phyloP scores from a whole-genome alignment of 345 rosid species.

The Citrus sinensis region DVS_A1.0 CM039164.1:18449501-18450000 shows the following conservation, averaged over 20 bases:
- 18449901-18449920: background rate
- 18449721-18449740: background rate
- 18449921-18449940: background rate
- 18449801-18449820: background rate
- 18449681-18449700: conserved; percentile 18
- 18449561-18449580: background rate
- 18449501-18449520: background rate
- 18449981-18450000: too few species aligned
- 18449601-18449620: background rate
- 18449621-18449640: background rate
- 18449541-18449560: background rate
- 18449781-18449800: background rate
- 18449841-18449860: background rate
- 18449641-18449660: conserved; percentile 13
- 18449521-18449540: background rate
- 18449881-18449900: too few species aligned
- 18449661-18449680: conserved; percentile 5
- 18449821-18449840: background rate
- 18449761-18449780: conserved; percentile 9
- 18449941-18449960: too few species aligned
- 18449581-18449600: background rate
- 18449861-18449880: too few species aligned
- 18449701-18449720: conserved; percentile 20
- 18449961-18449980: too few species aligned
- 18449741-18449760: conserved; percentile 18